A percentile compares a stretch with the other conserved stretches of the same genome.
Conservation (phyloP, 2,329 filamentous ascomycete species). For the Microdochium trichocladiopsis region DNA sequence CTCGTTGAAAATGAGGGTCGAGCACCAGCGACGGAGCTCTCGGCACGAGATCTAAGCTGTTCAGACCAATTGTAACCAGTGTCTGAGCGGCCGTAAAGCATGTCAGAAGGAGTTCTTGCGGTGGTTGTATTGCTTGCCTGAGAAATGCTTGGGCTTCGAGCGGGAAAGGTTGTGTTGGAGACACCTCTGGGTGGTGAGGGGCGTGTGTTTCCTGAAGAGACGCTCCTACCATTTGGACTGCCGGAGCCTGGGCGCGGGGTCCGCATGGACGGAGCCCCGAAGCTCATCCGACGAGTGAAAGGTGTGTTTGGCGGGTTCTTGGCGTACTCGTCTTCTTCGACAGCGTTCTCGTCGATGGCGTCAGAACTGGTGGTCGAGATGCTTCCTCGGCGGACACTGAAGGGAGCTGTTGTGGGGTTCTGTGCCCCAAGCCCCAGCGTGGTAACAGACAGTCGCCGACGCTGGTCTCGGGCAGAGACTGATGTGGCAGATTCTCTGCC, state of each 20-base stretch:
- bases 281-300: constrained; percentile 81
- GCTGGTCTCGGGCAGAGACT: constrained; percentile 30
- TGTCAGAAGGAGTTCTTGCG: constrained; percentile 59
- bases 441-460: constrained; percentile 66
- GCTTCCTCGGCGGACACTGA: constrained; percentile 53
- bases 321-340: constrained; percentile 60
- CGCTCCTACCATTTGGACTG: constrained; percentile 52
- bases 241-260: constrained; percentile 47
- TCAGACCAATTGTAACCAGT: constrained; percentile 97
- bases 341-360: constrained; percentile 64
- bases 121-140: constrained; percentile 55
- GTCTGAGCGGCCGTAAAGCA: constrained; percentile 58
- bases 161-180: constrained; percentile 23
- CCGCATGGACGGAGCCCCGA: constrained; percentile 73
- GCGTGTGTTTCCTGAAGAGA: constrained; percentile 22
- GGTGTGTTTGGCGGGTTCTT: constrained; percentile 62
- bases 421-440: constrained; percentile 60
- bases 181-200: constrained; percentile 12
- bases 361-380: constrained; percentile 60
- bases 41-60: constrained; percentile 85
- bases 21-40: constrained; percentile 61
- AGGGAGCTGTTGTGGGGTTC: constrained; percentile 34
- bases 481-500: constrained; percentile 14
- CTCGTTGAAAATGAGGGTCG: constrained; percentile 48
- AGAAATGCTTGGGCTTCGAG: constrained; percentile 26